Conservation (phyloP, 176 grass and related monocot genomes). For the Musa beccarii region DNA sequence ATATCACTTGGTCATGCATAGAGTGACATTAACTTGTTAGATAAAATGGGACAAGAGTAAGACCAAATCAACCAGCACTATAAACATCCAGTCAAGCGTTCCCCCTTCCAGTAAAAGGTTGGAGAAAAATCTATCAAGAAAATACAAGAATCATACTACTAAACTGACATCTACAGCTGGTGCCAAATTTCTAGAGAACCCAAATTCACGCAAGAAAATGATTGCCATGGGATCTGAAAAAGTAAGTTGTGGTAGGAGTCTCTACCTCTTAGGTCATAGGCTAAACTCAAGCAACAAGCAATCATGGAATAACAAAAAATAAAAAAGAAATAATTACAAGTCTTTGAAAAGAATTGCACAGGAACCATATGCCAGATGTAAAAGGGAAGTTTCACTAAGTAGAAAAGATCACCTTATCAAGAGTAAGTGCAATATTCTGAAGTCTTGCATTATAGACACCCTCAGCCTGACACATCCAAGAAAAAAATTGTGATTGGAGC, state of each 20-base stretch:
- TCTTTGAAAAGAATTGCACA: background rate
- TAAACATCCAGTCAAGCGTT: background rate
- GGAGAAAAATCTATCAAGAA: background rate
- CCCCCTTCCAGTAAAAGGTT: background rate
- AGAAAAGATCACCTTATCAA: constrained; percentile 64
- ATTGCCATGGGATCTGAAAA: too few relatives aligned
- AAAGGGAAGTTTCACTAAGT: background rate
- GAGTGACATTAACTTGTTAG: background rate
- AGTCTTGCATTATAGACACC: constrained; percentile 91
- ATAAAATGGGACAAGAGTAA: background rate
- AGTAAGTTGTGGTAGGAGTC: background rate
- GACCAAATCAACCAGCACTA: background rate
- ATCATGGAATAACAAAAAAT: background rate
- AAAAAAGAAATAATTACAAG: background rate
- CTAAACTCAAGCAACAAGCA: background rate
- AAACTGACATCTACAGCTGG: background rate
- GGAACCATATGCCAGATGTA: background rate
- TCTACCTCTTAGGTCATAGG: background rate
- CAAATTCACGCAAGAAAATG: too few relatives aligned
- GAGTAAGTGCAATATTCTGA: constrained; percentile 86
- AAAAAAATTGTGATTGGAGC: constrained; percentile 5
- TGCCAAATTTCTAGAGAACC: background rate
- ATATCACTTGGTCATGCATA: background rate
- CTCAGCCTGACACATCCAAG: constrained; percentile 47
- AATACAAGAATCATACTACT: background rate